Evolutionary conservation across 805 yeast species (phyloP), one percentile per base, ranked within the genome.

Genomic region (Henningerozyma blattae): DNA sequence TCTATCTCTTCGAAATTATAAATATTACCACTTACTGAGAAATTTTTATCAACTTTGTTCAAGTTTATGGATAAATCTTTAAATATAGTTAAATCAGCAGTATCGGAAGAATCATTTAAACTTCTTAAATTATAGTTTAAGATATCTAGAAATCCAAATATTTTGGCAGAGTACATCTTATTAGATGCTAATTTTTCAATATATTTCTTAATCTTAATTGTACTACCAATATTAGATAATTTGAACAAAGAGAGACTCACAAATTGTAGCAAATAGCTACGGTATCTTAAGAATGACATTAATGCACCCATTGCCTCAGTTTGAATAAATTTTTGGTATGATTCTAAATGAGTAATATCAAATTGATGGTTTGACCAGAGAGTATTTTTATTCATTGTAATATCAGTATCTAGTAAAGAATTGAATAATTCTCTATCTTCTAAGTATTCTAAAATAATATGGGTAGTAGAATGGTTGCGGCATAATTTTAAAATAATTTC

Each of bases 221-320:
- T 74, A 58, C 18, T 79, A 58, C 26, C 74, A 46, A 6, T 78
- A 62, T 6, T 72, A 66, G 42, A 58, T 39, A 30, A 46, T 35
- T 67, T 67, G 48, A 80, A 86, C n/a, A 89, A 62, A 42, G 85
- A 93, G 34, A 79, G 56, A 14, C 87, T 70, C 39, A 84, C 56
- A 44, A 75, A 73, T 41, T 80, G 81, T 17, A 84, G 58, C 12
- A 79, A 58, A 15, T 66, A 59, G 28, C 74, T 67, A 46, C 94
- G 67, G 41, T 72, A 76, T 27, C 61, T 66, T 33, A 78, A 65
- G 43, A 83, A 79, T 2, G 75, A 63, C 19, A 74, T 57, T 31
- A 84, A 61, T 0, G 89, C 63, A 22, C 75, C 70, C 39, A 68
- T 56, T 1, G 64, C 48, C 15, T 59, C 54, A 6, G 56, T 50